A percentile compares a stretch with the other conserved stretches of the same genome.
These are phyloP conservation scores for Talaromyces marneffei DNA, from an alignment of 2,329 filamentous ascomycete species.

Conservation along the genomic window DNA sequence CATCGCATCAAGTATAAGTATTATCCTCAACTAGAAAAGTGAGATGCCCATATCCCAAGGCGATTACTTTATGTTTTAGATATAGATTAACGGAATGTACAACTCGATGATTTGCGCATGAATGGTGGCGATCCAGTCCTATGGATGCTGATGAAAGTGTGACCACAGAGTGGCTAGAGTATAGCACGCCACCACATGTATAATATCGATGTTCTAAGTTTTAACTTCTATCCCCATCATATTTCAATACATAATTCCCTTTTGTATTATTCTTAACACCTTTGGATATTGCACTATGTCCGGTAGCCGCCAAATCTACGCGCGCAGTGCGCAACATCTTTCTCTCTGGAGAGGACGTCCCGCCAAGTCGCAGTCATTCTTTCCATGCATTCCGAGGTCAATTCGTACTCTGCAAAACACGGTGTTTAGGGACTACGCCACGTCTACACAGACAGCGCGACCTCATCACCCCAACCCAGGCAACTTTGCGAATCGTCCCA, in stretches of 20 bases:
- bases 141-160: constrained; percentile 11
- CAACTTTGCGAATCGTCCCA: constrained; percentile 32
- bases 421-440: not conserved
- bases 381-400: not conserved
- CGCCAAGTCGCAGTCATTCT: not conserved
- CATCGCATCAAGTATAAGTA: constrained; percentile 1
- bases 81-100: too few relatives aligned
- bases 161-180: constrained; percentile 6
- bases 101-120: not conserved
- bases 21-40: not conserved
- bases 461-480: constrained; percentile 25
- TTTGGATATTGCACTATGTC: not conserved
- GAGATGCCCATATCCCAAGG: not conserved
- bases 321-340: constrained; percentile 1
- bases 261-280: not conserved
- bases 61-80: too few relatives aligned
- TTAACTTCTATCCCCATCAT: not conserved
- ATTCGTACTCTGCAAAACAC: not conserved
- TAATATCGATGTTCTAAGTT: not conserved
- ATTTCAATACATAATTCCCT: too few relatives aligned
- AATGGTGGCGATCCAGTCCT: too few relatives aligned
- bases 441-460: not conserved
- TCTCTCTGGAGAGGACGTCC: not conserved
- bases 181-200: not conserved
- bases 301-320: constrained; percentile 1